Evolutionary conservation across 345 rosid species (phyloP).

Genomic region (Sonneratia alba): DNA sequence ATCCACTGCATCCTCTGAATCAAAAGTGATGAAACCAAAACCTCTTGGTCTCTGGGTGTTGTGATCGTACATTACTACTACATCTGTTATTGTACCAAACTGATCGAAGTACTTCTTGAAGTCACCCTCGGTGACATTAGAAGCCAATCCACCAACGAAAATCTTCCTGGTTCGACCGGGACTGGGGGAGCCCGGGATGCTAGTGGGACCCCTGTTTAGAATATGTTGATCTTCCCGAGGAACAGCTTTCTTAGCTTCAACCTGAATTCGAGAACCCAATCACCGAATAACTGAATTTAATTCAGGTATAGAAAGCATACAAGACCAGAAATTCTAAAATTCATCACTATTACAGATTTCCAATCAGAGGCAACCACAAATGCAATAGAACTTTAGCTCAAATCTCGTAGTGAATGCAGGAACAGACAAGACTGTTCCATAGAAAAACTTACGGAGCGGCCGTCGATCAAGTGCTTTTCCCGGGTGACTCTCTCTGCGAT

Average conservation of each 20-base stretch:
- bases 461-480: conserved; percentile 67
- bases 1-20: conserved; percentile 83
- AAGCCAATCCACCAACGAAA: conserved; percentile 94
- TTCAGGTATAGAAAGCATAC: neutral
- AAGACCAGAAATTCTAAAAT: neutral
- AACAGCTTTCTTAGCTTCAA: conserved; percentile 87
- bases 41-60: conserved; percentile 88
- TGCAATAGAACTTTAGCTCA: neutral
- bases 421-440: neutral
- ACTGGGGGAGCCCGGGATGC: conserved; percentile 11
- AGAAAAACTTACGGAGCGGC: conserved; percentile 48
- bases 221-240: conserved; percentile 90
- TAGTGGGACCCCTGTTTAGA: conserved; percentile 51
- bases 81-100: conserved; percentile 83
- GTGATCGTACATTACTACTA: conserved; percentile 94
- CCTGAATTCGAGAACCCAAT: conserved; percentile 27
- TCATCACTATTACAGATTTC: neutral
- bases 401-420: neutral
- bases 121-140: conserved; percentile 68
- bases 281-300: neutral
- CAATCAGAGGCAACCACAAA: neutral
- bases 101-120: conserved; percentile 78
- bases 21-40: conserved; percentile 93
- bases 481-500: conserved; percentile 60
- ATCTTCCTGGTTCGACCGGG: conserved; percentile 63